Evolutionary conservation across 2,329 filamentous ascomycete species (phyloP).

Genomic region (Colletotrichum coccodes): DNA sequence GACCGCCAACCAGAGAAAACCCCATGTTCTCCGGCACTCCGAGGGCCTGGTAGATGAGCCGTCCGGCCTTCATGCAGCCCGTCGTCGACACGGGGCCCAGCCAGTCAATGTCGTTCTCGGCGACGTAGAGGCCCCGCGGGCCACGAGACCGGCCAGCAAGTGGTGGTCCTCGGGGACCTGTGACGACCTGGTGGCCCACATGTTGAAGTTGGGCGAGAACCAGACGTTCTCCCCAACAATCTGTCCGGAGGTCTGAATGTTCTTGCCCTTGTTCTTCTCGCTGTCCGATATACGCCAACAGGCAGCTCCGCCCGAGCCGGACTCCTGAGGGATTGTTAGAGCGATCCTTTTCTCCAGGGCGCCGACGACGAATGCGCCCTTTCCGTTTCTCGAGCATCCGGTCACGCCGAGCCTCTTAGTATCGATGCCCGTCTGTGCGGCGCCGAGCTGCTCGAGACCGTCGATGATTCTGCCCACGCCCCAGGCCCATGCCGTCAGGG

Average conservation of each 20-base stretch:
- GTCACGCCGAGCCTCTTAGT: conserved; percentile 63
- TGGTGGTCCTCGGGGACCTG: conserved; percentile 67
- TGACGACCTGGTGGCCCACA: conserved; percentile 56
- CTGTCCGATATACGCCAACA: conserved; percentile 68
- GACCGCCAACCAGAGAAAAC: conserved; percentile 64
- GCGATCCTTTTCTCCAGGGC: conserved; percentile 68
- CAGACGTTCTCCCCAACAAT: conserved; percentile 72
- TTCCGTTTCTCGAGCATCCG: conserved; percentile 72
- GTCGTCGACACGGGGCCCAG: conserved; percentile 66
- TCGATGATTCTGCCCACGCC: conserved; percentile 70
- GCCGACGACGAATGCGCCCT: conserved; percentile 70
- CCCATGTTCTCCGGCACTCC: conserved; percentile 66
- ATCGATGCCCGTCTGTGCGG: conserved; percentile 59
- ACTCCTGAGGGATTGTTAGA: conserved; percentile 71
- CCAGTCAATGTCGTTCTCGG: conserved; percentile 70
- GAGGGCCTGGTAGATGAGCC: conserved; percentile 63
- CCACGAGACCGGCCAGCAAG: conserved; percentile 64
- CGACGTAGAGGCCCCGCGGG: conserved; percentile 65
- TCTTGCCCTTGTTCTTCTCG: conserved; percentile 61
- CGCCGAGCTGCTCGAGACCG: conserved; percentile 61
- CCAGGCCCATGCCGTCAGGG: conserved; percentile 72
- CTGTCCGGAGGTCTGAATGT: conserved; percentile 68
- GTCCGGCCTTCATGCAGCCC: conserved; percentile 66
- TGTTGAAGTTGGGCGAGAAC: conserved; percentile 67
- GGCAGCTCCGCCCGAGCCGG: conserved; percentile 68